Evolutionary conservation across 2,329 filamentous ascomycete genomes (phyloP).

Genomic region (Chrysosporium keratinophilum): DNA sequence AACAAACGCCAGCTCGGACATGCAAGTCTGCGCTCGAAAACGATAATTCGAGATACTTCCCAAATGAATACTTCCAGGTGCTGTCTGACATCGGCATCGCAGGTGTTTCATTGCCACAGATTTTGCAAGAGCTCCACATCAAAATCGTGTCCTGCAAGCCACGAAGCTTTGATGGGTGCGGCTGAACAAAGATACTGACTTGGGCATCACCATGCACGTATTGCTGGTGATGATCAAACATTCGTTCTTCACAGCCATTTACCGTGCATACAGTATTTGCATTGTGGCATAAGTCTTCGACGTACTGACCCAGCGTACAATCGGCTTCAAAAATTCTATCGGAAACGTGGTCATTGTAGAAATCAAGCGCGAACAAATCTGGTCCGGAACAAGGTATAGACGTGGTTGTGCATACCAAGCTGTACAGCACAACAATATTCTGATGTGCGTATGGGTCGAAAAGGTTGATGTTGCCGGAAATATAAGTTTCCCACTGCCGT

Average conservation of each 20-base stretch:
- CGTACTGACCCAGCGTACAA: slow-evolving; percentile 86
- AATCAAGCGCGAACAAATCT: slow-evolving; percentile 77
- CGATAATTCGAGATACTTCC: slow-evolving; percentile 92
- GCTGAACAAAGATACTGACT: slow-evolving; percentile 81
- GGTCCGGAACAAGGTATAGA: slow-evolving; percentile 90
- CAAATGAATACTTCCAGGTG: slow-evolving; percentile 97
- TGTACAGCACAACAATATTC: slow-evolving; percentile 90
- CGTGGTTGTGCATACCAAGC: slow-evolving; percentile 82
- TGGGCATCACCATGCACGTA: slow-evolving; percentile 95
- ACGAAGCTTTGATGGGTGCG: slow-evolving; percentile 55
- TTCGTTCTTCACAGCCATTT: slow-evolving; percentile 75
- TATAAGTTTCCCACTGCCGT: slow-evolving; percentile 90
- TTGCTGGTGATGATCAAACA: slow-evolving; percentile 88
- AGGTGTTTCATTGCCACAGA: slow-evolving; percentile 81
- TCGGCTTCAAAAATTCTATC: slow-evolving; percentile 65
- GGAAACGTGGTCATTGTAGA: slow-evolving; percentile 79
- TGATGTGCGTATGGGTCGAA: slow-evolving; percentile 95
- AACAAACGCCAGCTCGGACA: slow-evolving; percentile 63
- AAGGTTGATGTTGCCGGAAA: slow-evolving; percentile 74
- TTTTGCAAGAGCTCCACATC: slow-evolving; percentile 96
- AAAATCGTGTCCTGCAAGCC: slow-evolving; percentile 65
- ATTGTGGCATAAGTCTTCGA: slow-evolving; percentile 74
- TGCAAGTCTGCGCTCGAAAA: slow-evolving; percentile 87
- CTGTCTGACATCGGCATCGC: slow-evolving; percentile 84
- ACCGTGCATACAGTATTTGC: slow-evolving; percentile 68